Evolutionary conservation across 192 early-diverging fungal genomes (phyloP).

Genomic region (Coemansia sp.): DNA sequence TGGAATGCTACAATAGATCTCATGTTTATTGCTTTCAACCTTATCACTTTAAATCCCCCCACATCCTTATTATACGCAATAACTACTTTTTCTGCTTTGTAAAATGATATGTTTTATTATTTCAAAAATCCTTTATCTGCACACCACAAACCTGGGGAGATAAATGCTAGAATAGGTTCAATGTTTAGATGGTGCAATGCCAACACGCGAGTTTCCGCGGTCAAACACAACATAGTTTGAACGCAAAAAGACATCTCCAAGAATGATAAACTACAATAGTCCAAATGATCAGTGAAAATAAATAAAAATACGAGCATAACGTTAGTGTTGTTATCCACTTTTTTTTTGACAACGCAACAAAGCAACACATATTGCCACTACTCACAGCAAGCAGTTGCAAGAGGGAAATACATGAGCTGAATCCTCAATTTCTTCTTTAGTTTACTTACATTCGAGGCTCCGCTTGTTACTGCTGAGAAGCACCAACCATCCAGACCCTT

Average conservation of each 20-base stretch:
- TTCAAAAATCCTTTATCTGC: not conserved
- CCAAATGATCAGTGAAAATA: not conserved
- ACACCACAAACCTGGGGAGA: not conserved
- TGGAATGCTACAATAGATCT: too few relatives aligned
- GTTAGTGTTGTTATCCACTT: not conserved
- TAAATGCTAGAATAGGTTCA: not conserved
- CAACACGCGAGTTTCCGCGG: slow-evolving; percentile 58
- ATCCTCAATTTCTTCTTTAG: too few relatives aligned
- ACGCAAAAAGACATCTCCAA: slow-evolving; percentile 70
- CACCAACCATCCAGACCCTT: slow-evolving; percentile 53
- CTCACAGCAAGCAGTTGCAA: too few relatives aligned
- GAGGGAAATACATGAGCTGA: too few relatives aligned
- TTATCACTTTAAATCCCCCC: too few relatives aligned
- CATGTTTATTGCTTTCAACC: too few relatives aligned
- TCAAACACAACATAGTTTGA: slow-evolving; percentile 69
- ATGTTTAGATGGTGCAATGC: slow-evolving; percentile 61
- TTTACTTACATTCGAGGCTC: slow-evolving; percentile 46
- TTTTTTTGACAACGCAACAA: not conserved
- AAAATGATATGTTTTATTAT: not conserved
- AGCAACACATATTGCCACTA: too few relatives aligned
- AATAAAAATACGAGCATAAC: not conserved
- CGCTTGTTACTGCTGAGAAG: slow-evolving; percentile 55
- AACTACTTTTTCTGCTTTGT: not conserved
- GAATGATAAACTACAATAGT: slow-evolving; percentile 54
- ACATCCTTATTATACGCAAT: too few relatives aligned